Base-by-base conservation (phyloP, 1,284 basidiomycete species). In the Sanghuangporus weigelae region DNA sequence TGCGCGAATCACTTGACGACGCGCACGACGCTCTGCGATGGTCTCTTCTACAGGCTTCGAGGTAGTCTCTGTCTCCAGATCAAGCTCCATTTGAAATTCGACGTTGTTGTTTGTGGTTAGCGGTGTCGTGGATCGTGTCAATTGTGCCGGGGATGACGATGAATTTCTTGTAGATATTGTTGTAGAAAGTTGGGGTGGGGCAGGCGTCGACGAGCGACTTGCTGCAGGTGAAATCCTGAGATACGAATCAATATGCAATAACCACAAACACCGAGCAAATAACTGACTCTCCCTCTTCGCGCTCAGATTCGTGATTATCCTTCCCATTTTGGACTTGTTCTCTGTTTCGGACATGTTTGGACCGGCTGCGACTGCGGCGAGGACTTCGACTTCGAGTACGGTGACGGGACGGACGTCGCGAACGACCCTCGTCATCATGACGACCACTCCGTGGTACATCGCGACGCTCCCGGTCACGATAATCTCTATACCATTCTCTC, bases 1-100 rank as follows among this genome's bases (percentile, higher is more conserved):
- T 62, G 93, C 93, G 65, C 94, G 78, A 60, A 97, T 95, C 23
- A 91, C 93, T 68, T 88, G 87, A 46, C 94, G 85, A 69, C 85
- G 89, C 31, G 89, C 87, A 38, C 90, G 83, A n/a, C 93, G 83
- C 62, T 87, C 90, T 50, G 89, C 92, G 23, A 95, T 78, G 3
- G 88, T 77, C 63, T 87, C 83, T 71, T 93, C 92, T 1, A 89
- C 80, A 21, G 88, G 84, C 10, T 81, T 80, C 36, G 84, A 83
- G 1, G 83, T 82, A 7, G 80, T 75, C 1, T 81, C 75, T 3
- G 86, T 69, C 23, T 87, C 84, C 10, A 89, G 75, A 63, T 90
- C 87, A 67, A 83, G 77, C 62, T 87, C 84, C 2, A 75, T 72
- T 48, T 77, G 73, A 5, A 75, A 69, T 49, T 70, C 66, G 19